A percentile compares a stretch with the other conserved stretches of the same genome.
Evolutionary conservation across 164 flowering plant species (phyloP).

Genomic region (Pachysandra terminalis): DNA sequence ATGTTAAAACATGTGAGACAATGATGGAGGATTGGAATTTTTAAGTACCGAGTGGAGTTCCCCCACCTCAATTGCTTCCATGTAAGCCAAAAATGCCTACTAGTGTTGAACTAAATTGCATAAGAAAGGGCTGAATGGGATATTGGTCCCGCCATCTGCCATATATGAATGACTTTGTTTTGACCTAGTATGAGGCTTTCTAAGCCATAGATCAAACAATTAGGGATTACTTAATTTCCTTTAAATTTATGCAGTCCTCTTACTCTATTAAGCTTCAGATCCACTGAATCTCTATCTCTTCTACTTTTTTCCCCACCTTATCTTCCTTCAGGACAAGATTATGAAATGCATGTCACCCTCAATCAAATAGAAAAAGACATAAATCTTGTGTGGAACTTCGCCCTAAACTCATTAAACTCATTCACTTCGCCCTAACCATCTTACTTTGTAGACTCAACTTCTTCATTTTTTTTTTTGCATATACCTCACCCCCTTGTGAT

Average conservation of each 20-base stretch:
- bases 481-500: conserved; percentile 3
- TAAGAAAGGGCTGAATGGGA: conserved; percentile 27
- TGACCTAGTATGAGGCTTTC: conserved; percentile 12
- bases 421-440: conserved; percentile 12
- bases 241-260: neutral
- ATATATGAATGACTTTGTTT: conserved; percentile 13
- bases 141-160: conserved; percentile 34
- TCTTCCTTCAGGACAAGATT: neutral
- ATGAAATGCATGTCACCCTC: conserved; percentile 1
- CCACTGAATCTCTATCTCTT: neutral
- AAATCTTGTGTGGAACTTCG: conserved; percentile 16
- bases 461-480: too few relatives aligned
- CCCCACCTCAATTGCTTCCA: conserved; percentile 16
- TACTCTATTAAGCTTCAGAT: neutral
- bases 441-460: neutral
- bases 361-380: conserved; percentile 7
- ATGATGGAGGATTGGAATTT: neutral
- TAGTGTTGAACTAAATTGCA: neutral
- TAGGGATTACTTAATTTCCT: neutral
- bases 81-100: neutral
- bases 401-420: conserved; percentile 8
- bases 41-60: conserved; percentile 17
- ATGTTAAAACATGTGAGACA: neutral
- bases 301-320: neutral
- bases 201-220: conserved; percentile 17